Evolutionary conservation across 148 eudicot species (phyloP).

Genomic region (Drosera capensis): DNA sequence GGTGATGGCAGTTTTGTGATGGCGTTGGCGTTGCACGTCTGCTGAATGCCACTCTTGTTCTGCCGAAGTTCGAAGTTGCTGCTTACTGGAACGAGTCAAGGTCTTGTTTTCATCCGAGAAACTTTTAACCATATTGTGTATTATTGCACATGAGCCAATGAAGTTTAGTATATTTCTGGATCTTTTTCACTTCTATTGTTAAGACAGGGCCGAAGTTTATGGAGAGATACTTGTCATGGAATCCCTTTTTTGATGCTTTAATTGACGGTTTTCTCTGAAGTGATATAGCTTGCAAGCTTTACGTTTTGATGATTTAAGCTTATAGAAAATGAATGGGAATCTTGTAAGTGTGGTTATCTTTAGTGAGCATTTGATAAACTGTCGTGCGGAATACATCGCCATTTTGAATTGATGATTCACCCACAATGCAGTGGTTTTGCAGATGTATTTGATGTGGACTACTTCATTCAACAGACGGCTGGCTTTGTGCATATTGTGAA

Average conservation of each 20-base stretch:
- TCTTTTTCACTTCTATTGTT: no score
- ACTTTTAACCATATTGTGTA: no score
- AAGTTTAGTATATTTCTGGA: no score
- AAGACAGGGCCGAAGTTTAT: no score
- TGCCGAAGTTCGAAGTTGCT: conserved; percentile 96
- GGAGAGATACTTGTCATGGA: no score
- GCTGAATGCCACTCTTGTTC: conserved; percentile 87
- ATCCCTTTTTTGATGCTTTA: no score
- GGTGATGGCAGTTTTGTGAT: conserved; percentile 66
- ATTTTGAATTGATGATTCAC: conserved; percentile 5
- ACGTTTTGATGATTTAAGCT: no score
- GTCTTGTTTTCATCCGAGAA: conserved; percentile 11
- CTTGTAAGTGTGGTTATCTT: no score
- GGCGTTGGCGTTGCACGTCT: conserved; percentile 94
- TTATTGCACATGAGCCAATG: no score
- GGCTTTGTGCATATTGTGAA: conserved; percentile 64
- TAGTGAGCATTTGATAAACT: neutral
- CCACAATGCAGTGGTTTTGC: conserved; percentile 70
- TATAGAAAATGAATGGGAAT: no score
- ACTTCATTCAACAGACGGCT: conserved; percentile 64
- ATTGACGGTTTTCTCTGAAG: no score
- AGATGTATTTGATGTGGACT: conserved; percentile 92
- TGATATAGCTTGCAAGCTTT: no score
- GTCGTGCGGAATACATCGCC: neutral
- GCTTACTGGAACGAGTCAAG: conserved; percentile 99